Evolutionary conservation across 768 basidiomycete species (phyloP).

Genomic region (Serendipita sp.): DNA sequence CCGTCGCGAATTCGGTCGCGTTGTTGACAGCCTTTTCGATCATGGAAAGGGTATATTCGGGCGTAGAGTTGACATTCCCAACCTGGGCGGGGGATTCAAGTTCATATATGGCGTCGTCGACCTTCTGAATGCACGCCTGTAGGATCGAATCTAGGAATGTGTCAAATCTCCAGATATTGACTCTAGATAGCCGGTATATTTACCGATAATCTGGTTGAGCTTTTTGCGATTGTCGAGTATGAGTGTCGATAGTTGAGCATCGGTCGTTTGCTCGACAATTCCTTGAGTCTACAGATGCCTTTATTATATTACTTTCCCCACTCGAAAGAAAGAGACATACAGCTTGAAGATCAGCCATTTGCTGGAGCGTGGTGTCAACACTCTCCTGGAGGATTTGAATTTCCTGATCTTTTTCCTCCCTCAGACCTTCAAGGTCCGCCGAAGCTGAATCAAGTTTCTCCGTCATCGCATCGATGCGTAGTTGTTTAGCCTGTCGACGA

Average conservation of each 20-base stretch:
- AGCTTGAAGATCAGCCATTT: slow-evolving; percentile 74
- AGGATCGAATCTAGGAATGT: slow-evolving; percentile 69
- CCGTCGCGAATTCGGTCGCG: slow-evolving; percentile 88
- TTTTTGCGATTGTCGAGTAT: slow-evolving; percentile 96
- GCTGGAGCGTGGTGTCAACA: slow-evolving; percentile 81
- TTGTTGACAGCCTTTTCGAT: slow-evolving; percentile 93
- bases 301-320: neutral
- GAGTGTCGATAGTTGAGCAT: slow-evolving; percentile 92
- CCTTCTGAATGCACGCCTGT: slow-evolving; percentile 89
- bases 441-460: slow-evolving; percentile 58
- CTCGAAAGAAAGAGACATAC: slow-evolving; percentile 25
- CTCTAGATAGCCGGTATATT: slow-evolving; percentile 11
- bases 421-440: slow-evolving; percentile 60
- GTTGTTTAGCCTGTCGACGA: slow-evolving; percentile 64
- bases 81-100: slow-evolving; percentile 89
- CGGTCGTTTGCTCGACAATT: slow-evolving; percentile 74
- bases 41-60: slow-evolving; percentile 95
- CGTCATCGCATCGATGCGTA: slow-evolving; percentile 88
- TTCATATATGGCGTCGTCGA: slow-evolving; percentile 95
- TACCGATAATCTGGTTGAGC: slow-evolving; percentile 91
- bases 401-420: slow-evolving; percentile 96
- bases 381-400: slow-evolving; percentile 90
- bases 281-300: slow-evolving; percentile 52
- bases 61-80: slow-evolving; percentile 93
- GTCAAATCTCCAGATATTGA: neutral